These are phyloP conservation scores for Purpureocillium lavendulum DNA, from an alignment of 2,329 filamentous ascomycete genomes.

Conservation along the genomic window DNA sequence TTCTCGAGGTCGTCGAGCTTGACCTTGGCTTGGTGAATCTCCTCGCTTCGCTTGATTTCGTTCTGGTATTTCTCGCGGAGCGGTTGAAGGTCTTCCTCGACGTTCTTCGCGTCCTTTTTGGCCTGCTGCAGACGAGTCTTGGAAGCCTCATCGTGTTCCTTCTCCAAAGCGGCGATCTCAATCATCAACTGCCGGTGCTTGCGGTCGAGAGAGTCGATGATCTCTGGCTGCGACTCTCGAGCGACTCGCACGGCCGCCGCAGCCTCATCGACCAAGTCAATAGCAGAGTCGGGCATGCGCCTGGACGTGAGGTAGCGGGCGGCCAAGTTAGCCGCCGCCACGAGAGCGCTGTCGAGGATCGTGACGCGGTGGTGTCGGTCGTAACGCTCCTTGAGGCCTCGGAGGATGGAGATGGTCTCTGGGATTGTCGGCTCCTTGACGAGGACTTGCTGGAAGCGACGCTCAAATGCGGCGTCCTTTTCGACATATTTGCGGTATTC, in stretches of 20 bases:
- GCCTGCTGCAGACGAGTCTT: conserved; percentile 74
- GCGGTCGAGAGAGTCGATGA: conserved; percentile 89
- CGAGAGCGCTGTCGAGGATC: conserved; percentile 89
- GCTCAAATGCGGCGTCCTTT: conserved; percentile 95
- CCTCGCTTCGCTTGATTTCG: conserved; percentile 83
- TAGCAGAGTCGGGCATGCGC: conserved; percentile 89
- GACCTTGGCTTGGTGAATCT: conserved; percentile 89
- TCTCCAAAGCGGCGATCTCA: conserved; percentile 88
- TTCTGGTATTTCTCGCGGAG: conserved; percentile 92
- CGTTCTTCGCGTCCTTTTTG: conserved; percentile 85
- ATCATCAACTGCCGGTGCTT: conserved; percentile 87
- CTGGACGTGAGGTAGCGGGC: conserved; percentile 87
- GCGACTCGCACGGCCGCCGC: conserved; percentile 94
- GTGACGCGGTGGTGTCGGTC: conserved; percentile 97
- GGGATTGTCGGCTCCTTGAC: conserved; percentile 86
- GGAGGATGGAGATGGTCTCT: conserved; percentile 96
- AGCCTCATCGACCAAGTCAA: conserved; percentile 93
- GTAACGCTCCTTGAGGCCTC: conserved; percentile 95
- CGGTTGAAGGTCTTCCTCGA: conserved; percentile 85
- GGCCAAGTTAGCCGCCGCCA: conserved; percentile 83
- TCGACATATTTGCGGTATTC: conserved; percentile 99
- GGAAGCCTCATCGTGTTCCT: conserved; percentile 92
- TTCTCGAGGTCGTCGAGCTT: conserved; percentile 88
- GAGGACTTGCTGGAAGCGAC: conserved; percentile 95
- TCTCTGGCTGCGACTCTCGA: conserved; percentile 91